phyloP scores from a whole-genome alignment of 2,329 filamentous ascomycete species.

The Leptoxyphium fumago region DNA sequence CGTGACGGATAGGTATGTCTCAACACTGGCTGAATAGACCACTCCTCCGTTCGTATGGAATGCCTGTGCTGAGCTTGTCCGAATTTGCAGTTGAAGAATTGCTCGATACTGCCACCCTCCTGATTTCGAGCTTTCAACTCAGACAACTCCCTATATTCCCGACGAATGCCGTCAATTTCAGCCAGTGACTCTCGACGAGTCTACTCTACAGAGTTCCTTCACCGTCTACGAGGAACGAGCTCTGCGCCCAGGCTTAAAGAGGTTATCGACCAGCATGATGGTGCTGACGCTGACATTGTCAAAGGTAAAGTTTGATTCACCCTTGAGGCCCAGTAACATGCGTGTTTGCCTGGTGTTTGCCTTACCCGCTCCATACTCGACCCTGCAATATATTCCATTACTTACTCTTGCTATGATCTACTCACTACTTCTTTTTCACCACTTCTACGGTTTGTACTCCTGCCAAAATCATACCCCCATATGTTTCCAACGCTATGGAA shows the following conservation, averaged over 20 bases:
- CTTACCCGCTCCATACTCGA: not conserved
- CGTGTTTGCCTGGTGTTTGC: not conserved
- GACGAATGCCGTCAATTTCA: not conserved
- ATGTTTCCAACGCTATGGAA: constrained; percentile 1
- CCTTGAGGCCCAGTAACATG: not conserved
- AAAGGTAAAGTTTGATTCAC: constrained; percentile 16
- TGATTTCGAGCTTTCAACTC: too few relatives aligned
- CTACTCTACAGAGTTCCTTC: constrained; percentile 23
- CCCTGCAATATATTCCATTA: too few relatives aligned
- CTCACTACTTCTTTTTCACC: not conserved
- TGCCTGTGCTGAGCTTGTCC: too few relatives aligned
- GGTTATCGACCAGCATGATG: constrained; percentile 21
- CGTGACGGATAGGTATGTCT: too few relatives aligned
- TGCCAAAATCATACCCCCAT: constrained; percentile 1
- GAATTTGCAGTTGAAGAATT: too few relatives aligned
- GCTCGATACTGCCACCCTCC: too few relatives aligned
- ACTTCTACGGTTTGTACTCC: not conserved
- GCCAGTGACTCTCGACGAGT: constrained; percentile 17
- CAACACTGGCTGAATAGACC: too few relatives aligned
- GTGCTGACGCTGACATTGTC: constrained; percentile 22
- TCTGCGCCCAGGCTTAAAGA: constrained; percentile 21
- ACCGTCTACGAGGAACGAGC: constrained; percentile 18
- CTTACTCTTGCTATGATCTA: too few relatives aligned
- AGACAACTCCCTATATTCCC: not conserved
- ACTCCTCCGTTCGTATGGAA: too few relatives aligned